Base-by-base conservation (phyloP, 768 basidiomycete species). In the Phlebiopsis gigantea region DNA sequence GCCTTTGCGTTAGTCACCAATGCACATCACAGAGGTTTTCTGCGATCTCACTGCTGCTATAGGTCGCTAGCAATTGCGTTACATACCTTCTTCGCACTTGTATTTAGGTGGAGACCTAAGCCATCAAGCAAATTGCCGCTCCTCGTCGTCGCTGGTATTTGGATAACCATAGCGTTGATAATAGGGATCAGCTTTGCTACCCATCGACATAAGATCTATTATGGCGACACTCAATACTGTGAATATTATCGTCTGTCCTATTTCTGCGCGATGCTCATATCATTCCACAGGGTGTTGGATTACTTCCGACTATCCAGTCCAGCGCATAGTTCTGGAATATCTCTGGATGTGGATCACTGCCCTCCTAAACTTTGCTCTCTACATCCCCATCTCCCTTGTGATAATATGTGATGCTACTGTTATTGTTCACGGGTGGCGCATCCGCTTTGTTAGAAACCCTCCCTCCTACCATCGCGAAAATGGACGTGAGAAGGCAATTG, bases 231-330 rank as follows among this genome's bases (percentile, higher is more conserved):
- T 0, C 71, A 69, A n/a, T 71, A 71, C 55, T 78, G 76, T 76
- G 29, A 14, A 46, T 56, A 47, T 17, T n/a, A 39, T 31, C 17
- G 51, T 17, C 46, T 24, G 34, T 4, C 14, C 41, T 9, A 14
- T 42, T n/a, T 39, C 41, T 34, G 24, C 59, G 44, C 14, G 28
- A 5, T 22, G 8, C 26, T 58, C 17, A 31, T 9, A 39, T 34
- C 1, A 29, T 42, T 17, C 21, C n/a, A 4, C 58, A 79, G 79
- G 79, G 81, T 81, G 81, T 60, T 82, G 81, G 80, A 80, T 82
- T 42, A 56, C 60, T 3, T 39, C 62, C 3, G 56, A 66, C 0
- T 78, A 69, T 59, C 57, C 56, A 14, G 63, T 64, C 5, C 74
- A 79, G 57, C 71, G 70, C 46, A 75, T 80, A 12, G 72, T 72